Base-by-base conservation (phyloP, 306 rosid species). In the Cicer chorassanicum region DNA sequence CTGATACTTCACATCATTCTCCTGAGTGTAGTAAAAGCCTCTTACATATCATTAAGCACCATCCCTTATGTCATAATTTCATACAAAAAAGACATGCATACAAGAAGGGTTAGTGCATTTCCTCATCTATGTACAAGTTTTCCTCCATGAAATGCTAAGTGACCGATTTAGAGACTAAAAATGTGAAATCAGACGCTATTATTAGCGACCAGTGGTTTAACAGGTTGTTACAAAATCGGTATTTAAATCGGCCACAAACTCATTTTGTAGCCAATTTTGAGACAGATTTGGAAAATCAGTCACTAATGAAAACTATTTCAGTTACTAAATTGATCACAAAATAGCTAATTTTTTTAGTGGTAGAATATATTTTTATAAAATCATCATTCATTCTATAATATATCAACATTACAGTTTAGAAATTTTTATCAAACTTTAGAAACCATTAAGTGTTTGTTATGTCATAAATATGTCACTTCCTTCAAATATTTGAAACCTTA, bases 1-100 rank as follows among this genome's bases (percentile, higher is more conserved):
- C 77, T 2, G 16, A 15, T 29, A 29, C 5, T 8, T 29, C 73
- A 16, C 9, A 39, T 9, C 74, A 53, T 59, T 55, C 54, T 14
- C 68, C 80, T 45, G 84, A 89, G 10, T 81, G 81, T 54, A 65
- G 12, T 2, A 74, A 73, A 81, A 68, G 68, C 34, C 51, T 90
- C 13, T 65, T 81, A 41, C 77, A 82, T 44, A 54, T 84, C 64
- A 79, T 87, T 44, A 90, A 81, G 74, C 78, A 84, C 8, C 85
- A 84, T 15, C 84, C 86, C 15, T 78, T 89, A 87, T 44, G 54
- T 44, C 76, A 68, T 68, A 73, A 77, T 79, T 74, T 79, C 68
- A 84, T 80, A 74, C 66, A 60, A 60, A 86, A 81, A 62, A 80
- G 74, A 71, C 72, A 75, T 3, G 53, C 61, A 66, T 61, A 78